Evolutionary conservation across 2,329 filamentous ascomycete genomes (phyloP), one percentile per base, ranked within the genome.

Genomic region (Intubia oerlemansii): DNA sequence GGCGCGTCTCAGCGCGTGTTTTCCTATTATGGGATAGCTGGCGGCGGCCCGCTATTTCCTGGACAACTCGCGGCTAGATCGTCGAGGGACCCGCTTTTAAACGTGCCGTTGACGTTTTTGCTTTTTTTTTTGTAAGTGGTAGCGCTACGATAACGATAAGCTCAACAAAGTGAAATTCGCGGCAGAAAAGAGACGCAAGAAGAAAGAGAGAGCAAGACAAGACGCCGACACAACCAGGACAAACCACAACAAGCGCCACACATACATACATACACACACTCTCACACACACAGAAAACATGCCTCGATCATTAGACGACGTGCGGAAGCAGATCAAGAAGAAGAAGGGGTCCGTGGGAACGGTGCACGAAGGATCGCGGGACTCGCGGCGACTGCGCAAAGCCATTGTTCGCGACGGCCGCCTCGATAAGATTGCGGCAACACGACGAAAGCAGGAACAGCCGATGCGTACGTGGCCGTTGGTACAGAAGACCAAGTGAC

Each of bases 281-380:
- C n/a, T n/a, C n/a, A n/a, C n/a, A n/a, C n/a, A n/a, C n/a, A n/a
- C n/a, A n/a, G n/a, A n/a, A n/a, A n/a, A n/a, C n/a, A n/a, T n/a
- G n/a, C n/a, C n/a, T n/a, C n/a, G n/a, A n/a, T n/a, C n/a, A 25
- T 54, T 93, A 6, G 56, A 68, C 37, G 95, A 93, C 48, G 77
- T 88, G 13, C 68, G 77, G 37, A 95, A 95, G 55, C 70, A 81
- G 38, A 85, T 95, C 38, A 58, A 70, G 19, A 92, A 91, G 57
- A 93, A 76, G 39, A 68, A 70, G 38, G 69, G 70, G 13, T 68
- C 70, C 22, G 62, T 80, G 26, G 71, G 73, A 17, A 62, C 74
- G 10, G 61, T 95, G 14, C 85, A 95, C 45, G 76, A 82, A 50
- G 81, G 81, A 47, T 92, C 82, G 35, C 65, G 88, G 39, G 80